Evolutionary conservation across 176 grass and related monocot species (phyloP), one percentile per base, ranked within the genome.

Genomic region (Hyparrhenia diplandra): DNA sequence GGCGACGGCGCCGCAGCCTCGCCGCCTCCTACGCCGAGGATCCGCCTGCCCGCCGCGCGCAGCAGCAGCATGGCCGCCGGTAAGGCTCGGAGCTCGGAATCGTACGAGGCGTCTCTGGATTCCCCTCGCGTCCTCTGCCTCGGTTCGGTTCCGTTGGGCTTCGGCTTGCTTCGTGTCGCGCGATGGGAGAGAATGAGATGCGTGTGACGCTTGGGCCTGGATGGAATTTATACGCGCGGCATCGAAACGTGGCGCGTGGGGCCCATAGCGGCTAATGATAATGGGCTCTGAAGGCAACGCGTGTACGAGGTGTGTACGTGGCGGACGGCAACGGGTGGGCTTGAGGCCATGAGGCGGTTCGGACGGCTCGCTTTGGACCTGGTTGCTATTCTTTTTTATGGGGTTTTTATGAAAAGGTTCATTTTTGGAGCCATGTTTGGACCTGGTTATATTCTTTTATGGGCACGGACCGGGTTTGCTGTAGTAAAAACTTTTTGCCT

Each of bases 11-110:
- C 6, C 21, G 52, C 21, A 23, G 21, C 52, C 20, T 13, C 73
- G 5, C 29, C 23, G 58, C 36, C 30, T 51, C 10, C 4, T 20
- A 27, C 34, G n/a, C 32, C 32, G 63, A 36, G 42, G 27, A 72
- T 25, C 1, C 13, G 43, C 77, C 30, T 79, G 13, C 76, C 80
- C 23, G 79, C 72, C 57, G 36, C 52, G 28, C 92, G n/a, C n/a
- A n/a, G 77, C 10, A 91, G 71, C 85, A 88, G 84, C 62, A 13
- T 83, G 52, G 52, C 24, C 62, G n/a, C 13, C 42, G 81, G 12
- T 37, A 37, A 49, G 54, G 30, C 17, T 10, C 13, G 25, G 27
- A 25, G 21, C 17, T 9, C 25, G 2, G 65, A 17, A 9, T 10
- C 20, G 52, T n/a, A 23, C 8, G 75, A 34, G 62, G 51, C 75